Evolutionary conservation across 2,329 filamentous ascomycete species (phyloP).

Genomic region (Arthrinium puccinioides): DNA sequence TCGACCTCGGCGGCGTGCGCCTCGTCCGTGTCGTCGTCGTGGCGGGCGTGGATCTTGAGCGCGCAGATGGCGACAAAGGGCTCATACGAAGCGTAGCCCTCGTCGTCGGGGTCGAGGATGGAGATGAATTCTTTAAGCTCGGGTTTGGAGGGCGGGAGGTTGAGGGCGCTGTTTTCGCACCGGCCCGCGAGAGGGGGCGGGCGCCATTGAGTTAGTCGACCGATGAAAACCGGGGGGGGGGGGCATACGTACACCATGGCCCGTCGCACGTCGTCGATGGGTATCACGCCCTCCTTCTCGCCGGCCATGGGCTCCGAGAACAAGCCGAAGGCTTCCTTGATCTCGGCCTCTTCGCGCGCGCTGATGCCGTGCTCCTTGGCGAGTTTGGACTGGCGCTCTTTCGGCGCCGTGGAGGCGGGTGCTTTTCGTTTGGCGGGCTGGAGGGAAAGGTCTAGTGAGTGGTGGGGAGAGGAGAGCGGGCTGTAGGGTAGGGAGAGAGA

Average conservation of each 20-base stretch:
- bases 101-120: slow-evolving; percentile 74
- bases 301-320: slow-evolving; percentile 67
- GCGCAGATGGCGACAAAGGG: slow-evolving; percentile 85
- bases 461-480: too few species aligned
- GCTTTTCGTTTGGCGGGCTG: slow-evolving; percentile 49
- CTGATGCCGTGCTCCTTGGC: slow-evolving; percentile 87
- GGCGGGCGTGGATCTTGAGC: slow-evolving; percentile 65
- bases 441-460: too few species aligned
- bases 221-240: slow-evolving; percentile 23
- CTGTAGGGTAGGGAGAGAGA: too few species aligned
- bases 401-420: slow-evolving; percentile 20
- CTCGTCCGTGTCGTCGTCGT: slow-evolving; percentile 39
- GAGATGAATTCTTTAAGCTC: slow-evolving; percentile 73
- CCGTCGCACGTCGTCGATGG: slow-evolving; percentile 60
- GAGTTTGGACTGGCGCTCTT: slow-evolving; percentile 70
- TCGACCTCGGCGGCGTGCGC: slow-evolving; percentile 62
- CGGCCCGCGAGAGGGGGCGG: background rate
- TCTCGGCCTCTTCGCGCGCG: slow-evolving; percentile 79
- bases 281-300: slow-evolving; percentile 66
- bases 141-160: slow-evolving; percentile 56
- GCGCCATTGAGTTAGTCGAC: slow-evolving; percentile 2
- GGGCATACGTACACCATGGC: slow-evolving; percentile 71
- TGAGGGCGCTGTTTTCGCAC: slow-evolving; percentile 62
- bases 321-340: slow-evolving; percentile 80
- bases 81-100: slow-evolving; percentile 71